Conservation (phyloP, 2,329 filamentous ascomycete species). For the Lachnellula hyalina region DNA sequence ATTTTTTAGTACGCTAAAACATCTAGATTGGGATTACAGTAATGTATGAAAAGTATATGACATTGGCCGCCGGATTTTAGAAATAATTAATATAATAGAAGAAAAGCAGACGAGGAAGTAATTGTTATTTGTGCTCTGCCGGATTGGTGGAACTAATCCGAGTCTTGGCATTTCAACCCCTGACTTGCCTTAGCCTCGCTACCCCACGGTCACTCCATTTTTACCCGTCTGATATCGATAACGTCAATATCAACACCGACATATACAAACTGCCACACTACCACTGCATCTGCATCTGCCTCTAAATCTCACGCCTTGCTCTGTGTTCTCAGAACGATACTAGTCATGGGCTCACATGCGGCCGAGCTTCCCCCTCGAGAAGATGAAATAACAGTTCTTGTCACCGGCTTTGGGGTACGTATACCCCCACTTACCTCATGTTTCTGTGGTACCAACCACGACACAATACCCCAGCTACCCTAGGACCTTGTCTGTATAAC, state of each 20-base stretch:
- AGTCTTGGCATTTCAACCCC: too few relatives aligned
- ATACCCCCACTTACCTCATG: neutral
- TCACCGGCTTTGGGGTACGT: conserved; percentile 58
- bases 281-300: neutral
- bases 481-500: neutral
- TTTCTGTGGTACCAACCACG: neutral
- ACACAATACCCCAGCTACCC: neutral
- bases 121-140: too few relatives aligned
- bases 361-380: conserved; percentile 4
- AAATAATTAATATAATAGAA: too few relatives aligned
- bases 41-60: too few relatives aligned
- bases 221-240: neutral
- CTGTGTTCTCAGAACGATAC: neutral
- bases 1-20: too few relatives aligned
- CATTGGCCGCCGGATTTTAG: too few relatives aligned
- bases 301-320: neutral
- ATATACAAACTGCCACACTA: neutral
- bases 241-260: neutral
- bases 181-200: too few relatives aligned
- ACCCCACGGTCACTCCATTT: too few relatives aligned
- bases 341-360: conserved; percentile 7
- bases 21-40: too few relatives aligned
- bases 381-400: conserved; percentile 32
- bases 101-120: too few relatives aligned
- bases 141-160: too few relatives aligned